Evolutionary conservation across 2,329 filamentous ascomycete species (phyloP).

Genomic region (Dothidotthia symphoricarpi): DNA sequence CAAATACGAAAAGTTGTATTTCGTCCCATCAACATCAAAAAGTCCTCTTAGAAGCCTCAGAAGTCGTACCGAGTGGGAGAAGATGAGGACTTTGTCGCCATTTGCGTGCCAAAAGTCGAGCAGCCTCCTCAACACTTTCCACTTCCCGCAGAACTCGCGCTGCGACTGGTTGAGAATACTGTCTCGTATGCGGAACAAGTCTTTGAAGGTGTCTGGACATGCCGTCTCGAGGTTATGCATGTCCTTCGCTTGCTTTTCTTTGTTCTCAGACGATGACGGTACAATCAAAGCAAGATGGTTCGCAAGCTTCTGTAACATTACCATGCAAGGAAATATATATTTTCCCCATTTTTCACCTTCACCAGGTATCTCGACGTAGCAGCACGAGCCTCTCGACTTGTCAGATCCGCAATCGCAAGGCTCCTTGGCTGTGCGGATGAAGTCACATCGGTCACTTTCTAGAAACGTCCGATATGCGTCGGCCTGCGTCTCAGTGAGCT

Average conservation of each 20-base stretch:
- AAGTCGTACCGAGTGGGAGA: conserved; percentile 86
- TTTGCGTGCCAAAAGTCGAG: conserved; percentile 86
- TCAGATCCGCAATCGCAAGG: conserved; percentile 68
- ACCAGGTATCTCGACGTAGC: conserved; percentile 56
- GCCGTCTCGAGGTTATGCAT: conserved; percentile 71
- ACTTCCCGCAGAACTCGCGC: conserved; percentile 92
- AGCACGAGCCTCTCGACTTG: conserved; percentile 80
- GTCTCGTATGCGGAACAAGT: conserved; percentile 72
- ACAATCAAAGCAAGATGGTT: conserved; percentile 91
- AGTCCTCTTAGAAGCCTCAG: conserved; percentile 80
- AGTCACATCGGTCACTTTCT: conserved; percentile 66
- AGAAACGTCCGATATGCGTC: conserved; percentile 81
- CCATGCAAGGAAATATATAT: conserved; percentile 81
- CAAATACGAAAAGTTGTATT: conserved; percentile 87
- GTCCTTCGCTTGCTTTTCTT: conserved; percentile 75
- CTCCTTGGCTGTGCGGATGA: conserved; percentile 67
- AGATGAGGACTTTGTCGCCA: conserved; percentile 92
- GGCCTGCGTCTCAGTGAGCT: conserved; percentile 76
- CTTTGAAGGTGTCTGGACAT: conserved; percentile 71
- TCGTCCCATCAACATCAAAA: conserved; percentile 71
- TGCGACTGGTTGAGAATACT: conserved; percentile 79
- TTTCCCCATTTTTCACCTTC: conserved; percentile 66
- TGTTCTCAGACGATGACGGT: conserved; percentile 62
- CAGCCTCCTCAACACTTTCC: conserved; percentile 84
- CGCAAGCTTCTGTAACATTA: conserved; percentile 78